These are phyloP conservation scores for Neonectria magnoliae DNA, from an alignment of 2,329 filamentous ascomycete genomes.

Conservation along the genomic window DNA sequence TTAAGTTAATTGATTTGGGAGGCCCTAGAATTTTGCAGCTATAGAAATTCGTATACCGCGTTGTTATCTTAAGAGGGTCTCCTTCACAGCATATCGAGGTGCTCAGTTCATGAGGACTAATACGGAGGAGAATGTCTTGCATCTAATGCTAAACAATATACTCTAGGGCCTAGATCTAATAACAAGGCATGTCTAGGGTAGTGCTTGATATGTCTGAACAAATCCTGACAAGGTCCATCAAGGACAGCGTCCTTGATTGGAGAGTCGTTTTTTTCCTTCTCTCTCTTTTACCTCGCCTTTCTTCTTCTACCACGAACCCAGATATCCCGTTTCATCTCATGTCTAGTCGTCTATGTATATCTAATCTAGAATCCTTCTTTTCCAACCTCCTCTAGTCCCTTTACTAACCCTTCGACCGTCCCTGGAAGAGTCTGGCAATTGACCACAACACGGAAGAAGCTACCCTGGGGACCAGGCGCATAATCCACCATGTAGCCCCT, in stretches of 20 bases:
- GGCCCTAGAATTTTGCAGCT: no score
- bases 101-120: neutral
- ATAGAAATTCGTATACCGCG: no score
- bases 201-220: neutral
- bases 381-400: slow-evolving; percentile 62
- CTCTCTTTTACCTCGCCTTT: neutral
- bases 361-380: slow-evolving; percentile 24
- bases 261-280: neutral
- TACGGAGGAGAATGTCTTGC: neutral
- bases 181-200: neutral
- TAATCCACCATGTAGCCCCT: slow-evolving; percentile 71
- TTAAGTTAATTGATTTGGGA: no score
- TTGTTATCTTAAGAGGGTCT: no score
- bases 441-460: slow-evolving; percentile 69
- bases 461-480: slow-evolving; percentile 64
- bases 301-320: neutral
- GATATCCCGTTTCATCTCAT: neutral
- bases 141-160: neutral
- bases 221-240: neutral
- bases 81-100: no score
- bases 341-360: neutral
- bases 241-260: neutral
- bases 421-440: slow-evolving; percentile 64
- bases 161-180: slow-evolving; percentile 9
- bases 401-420: slow-evolving; percentile 64